Evolutionary conservation across 306 rosid species (phyloP).

Genomic region (Vicia sativa): DNA sequence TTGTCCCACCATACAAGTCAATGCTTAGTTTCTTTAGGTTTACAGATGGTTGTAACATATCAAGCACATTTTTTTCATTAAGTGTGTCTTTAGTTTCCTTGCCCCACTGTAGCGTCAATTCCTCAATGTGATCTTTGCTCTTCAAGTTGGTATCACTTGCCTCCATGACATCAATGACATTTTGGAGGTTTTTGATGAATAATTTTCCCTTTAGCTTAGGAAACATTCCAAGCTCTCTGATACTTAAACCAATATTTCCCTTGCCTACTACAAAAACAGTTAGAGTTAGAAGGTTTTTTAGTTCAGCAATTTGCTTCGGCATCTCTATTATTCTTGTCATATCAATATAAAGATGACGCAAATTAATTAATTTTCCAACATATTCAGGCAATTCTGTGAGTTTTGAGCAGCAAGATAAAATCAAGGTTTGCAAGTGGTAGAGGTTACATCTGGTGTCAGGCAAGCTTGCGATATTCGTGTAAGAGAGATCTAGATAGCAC

Average conservation of each 20-base stretch:
- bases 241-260: neutral
- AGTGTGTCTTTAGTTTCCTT: neutral
- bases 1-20: neutral
- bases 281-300: too few relatives aligned
- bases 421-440: neutral
- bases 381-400: neutral
- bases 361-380: too few relatives aligned
- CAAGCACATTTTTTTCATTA: neutral
- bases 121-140: neutral
- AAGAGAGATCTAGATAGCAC: constrained; percentile 4
- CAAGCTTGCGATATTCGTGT: neutral
- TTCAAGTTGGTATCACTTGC: neutral
- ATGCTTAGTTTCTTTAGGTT: neutral
- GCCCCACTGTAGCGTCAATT: neutral
- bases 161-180: neutral
- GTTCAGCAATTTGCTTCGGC: too few relatives aligned
- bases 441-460: neutral
- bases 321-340: neutral
- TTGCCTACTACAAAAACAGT: neutral
- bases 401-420: neutral
- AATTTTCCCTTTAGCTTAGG: neutral
- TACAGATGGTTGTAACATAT: neutral
- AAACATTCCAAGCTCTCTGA: neutral
- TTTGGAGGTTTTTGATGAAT: neutral
- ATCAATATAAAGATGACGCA: too few relatives aligned